A percentile compares a stretch with the other conserved stretches of the same genome.
phyloP scores from a whole-genome alignment of 1,139 yeast species.

The Saccharomyces hybrid region DNA sequence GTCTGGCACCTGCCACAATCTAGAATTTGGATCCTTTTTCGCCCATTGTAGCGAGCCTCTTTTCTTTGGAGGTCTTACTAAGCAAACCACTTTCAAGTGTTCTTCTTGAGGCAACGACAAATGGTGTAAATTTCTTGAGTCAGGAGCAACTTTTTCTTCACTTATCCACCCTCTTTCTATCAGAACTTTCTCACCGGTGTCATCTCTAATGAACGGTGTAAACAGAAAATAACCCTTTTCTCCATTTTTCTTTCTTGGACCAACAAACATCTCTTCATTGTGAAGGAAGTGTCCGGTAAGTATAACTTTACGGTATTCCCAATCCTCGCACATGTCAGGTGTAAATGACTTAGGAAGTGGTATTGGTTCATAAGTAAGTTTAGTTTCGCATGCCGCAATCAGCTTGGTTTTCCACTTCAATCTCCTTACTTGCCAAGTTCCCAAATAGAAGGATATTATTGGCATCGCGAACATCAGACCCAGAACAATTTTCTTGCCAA shows the following conservation, averaged over 20 bases:
- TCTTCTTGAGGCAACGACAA: constrained; percentile 69
- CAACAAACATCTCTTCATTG: constrained; percentile 82
- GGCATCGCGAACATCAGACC: constrained; percentile 79
- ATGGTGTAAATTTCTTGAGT: constrained; percentile 52
- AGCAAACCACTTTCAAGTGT: constrained; percentile 57
- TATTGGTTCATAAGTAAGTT: constrained; percentile 65
- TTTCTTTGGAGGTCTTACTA: constrained; percentile 64
- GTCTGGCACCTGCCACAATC: constrained; percentile 66
- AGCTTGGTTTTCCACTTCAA: constrained; percentile 83
- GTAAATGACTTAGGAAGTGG: constrained; percentile 57
- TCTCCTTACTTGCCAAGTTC: constrained; percentile 89
- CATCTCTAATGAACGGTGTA: constrained; percentile 71
- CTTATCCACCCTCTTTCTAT: constrained; percentile 92
- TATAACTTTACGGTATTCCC: constrained; percentile 73
- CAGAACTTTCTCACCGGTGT: constrained; percentile 65
- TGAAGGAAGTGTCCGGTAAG: constrained; percentile 76
- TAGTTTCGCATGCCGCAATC: constrained; percentile 74
- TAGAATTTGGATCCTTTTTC: constrained; percentile 55
- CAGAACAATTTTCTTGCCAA: constrained; percentile 45
- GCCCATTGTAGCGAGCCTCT: constrained; percentile 71
- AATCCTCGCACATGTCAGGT: constrained; percentile 43
- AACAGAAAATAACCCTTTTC: constrained; percentile 70
- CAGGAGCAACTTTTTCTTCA: constrained; percentile 63
- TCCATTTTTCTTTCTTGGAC: constrained; percentile 78
- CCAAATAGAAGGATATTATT: constrained; percentile 71